Evolutionary conservation across 2,329 filamentous ascomycete genomes (phyloP).

Genomic region (Ascochyta clinopodiicola): DNA sequence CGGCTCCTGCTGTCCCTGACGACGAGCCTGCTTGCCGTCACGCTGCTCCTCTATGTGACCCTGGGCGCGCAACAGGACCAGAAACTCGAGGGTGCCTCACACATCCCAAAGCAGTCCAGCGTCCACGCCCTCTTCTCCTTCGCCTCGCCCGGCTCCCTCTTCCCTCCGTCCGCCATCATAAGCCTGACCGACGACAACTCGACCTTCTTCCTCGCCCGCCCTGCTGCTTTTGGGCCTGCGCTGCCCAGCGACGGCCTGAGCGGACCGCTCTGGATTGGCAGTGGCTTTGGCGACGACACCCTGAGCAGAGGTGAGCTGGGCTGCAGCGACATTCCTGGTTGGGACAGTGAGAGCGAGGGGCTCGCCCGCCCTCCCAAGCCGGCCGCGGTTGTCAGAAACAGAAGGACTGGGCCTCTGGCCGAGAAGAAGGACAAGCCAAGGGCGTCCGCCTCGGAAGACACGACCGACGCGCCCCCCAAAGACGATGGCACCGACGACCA

Average conservation of each 20-base stretch:
- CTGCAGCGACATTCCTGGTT: constrained; percentile 92
- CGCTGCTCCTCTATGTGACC: constrained; percentile 52
- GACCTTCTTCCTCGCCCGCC: constrained; percentile 92
- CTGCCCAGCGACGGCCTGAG: constrained; percentile 79
- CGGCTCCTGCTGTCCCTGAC: constrained; percentile 51
- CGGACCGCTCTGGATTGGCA: constrained; percentile 91
- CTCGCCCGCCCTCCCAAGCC: constrained; percentile 14
- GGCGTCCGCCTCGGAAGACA: constrained; percentile 5
- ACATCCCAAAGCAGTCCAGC: constrained; percentile 38
- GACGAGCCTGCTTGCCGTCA: constrained; percentile 52
- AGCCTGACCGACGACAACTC: constrained; percentile 97
- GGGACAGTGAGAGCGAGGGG: constrained; percentile 64
- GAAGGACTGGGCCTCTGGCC: constrained; percentile 12
- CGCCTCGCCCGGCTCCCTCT: constrained; percentile 77
- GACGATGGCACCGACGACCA: constrained; percentile 87
- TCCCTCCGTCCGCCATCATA: constrained; percentile 93
- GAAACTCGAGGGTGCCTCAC: constrained; percentile 20
- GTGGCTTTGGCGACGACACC: constrained; percentile 82
- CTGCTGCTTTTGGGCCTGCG: constrained; percentile 87
- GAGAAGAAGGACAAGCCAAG: constrained; percentile 11
- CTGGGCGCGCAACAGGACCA: constrained; percentile 32
- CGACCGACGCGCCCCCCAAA: constrained; percentile 1
- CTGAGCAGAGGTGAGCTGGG: constrained; percentile 79
- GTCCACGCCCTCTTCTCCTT: constrained; percentile 56
- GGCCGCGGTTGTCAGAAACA: constrained; percentile 11